Evolutionary conservation across 176 grass and related monocot genomes (phyloP), one percentile per base, ranked within the genome.

Genomic region (Melocanna baccifera): DNA sequence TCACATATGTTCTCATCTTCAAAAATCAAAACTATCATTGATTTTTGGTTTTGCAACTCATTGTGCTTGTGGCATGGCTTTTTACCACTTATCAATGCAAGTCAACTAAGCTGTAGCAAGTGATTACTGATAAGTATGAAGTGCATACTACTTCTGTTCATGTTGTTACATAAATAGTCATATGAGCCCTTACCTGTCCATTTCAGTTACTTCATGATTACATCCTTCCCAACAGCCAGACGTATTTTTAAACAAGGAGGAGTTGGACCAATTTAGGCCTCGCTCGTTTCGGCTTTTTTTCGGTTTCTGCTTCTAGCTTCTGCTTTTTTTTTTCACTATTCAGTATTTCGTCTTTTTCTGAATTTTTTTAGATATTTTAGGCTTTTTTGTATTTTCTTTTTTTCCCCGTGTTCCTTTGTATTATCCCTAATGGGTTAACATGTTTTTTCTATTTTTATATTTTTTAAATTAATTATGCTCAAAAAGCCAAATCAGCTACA

Each of bases 31-130:
- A 61, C 11, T 55, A 62, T 46, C 37, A 29, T 70, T 88, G 25
- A 16, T 88, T 76, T 79, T 84, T 61, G 20, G 22, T 59, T 76
- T 64, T 47, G 16, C 16, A 10, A 47, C 9, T 47, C 29, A 79
- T 8, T 77, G 2, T 87, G 68, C 80, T 74, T 41, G 4, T 56
- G 12, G 14, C 58, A 25, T 86, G 34, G 26, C 25, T 48, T 73
- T 58, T 46, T 86, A 25, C 55, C 62, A 79, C 76, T 67, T 62
- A 73, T 68, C 23, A 43, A 23, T 51, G 19, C 55, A 86, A 90
- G 51, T 83, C 66, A 83, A 71, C 48, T 86, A 36, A 72, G 6
- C 66, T 82, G 55, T 78, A 67, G 57, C 57, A 86, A 67, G 39
- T 2, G 25, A 85, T 71, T 83, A 67, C 39, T 2, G 32, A 81